Percentiles rank a stretch among this genome's conserved stretches.
These are phyloP conservation scores for Penicillium olsonii DNA, from an alignment of 2,329 filamentous ascomycete genomes.

Conservation along the genomic window DNA sequence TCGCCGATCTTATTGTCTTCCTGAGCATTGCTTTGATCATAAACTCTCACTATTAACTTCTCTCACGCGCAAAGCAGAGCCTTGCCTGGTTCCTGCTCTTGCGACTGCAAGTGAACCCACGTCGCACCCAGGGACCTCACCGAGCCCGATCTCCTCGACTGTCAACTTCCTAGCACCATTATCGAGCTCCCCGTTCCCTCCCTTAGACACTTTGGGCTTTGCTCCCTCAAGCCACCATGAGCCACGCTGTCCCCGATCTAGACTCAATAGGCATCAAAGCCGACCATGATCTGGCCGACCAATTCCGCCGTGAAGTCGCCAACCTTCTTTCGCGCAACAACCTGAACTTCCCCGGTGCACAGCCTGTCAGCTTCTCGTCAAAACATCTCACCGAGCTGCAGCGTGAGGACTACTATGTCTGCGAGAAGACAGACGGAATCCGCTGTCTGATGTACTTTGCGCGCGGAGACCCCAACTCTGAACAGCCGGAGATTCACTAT, in stretches of 20 bases:
- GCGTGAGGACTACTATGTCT: constrained; percentile 88
- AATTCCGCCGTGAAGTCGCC: constrained; percentile 73
- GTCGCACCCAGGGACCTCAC: constrained; percentile 10
- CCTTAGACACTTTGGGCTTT: background rate
- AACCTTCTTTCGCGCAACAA: constrained; percentile 70
- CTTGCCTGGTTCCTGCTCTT: background rate
- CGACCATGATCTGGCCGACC: constrained; percentile 58
- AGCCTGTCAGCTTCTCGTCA: constrained; percentile 88
- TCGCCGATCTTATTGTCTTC: constrained; percentile 17
- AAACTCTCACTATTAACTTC: background rate
- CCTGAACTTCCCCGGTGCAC: constrained; percentile 78
- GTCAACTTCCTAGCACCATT: background rate
- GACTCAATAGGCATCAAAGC: constrained; percentile 62
- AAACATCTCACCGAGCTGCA: constrained; percentile 81
- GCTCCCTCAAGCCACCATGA: constrained; percentile 30
- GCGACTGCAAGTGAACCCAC: constrained; percentile 9
- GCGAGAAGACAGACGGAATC: constrained; percentile 97
- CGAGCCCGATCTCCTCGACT: constrained; percentile 6
- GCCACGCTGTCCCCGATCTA: constrained; percentile 44
- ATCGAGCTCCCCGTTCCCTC: background rate
- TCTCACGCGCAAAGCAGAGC: background rate
- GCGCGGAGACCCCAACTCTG: constrained; percentile 52
- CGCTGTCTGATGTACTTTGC: constrained; percentile 93
- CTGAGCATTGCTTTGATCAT: constrained; percentile 6
- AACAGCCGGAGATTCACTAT: constrained; percentile 73